Evolutionary conservation across 2,329 filamentous ascomycete species (phyloP).

Genomic region (Phialocephala subalpina): DNA sequence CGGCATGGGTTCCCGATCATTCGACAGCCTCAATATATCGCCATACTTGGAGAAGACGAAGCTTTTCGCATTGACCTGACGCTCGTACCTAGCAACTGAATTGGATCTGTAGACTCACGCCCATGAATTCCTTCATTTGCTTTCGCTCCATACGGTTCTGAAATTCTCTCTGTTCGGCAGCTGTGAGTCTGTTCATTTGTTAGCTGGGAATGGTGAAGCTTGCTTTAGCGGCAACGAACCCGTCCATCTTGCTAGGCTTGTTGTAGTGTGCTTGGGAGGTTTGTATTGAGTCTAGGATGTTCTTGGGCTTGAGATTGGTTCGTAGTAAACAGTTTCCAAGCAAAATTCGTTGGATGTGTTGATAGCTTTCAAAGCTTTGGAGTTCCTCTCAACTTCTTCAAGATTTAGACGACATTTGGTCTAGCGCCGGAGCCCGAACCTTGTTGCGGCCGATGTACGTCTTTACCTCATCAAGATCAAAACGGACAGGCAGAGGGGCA

Average conservation of each 20-base stretch:
- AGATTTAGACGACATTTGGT: conserved; percentile 20
- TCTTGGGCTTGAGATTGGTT: conserved; percentile 7
- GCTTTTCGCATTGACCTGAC: conserved; percentile 9
- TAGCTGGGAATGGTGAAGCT: conserved; percentile 16
- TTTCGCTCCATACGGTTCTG: conserved; percentile 95
- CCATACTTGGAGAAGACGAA: conserved; percentile 1
- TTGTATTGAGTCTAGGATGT: neutral
- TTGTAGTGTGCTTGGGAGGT: neutral
- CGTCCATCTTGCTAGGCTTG: conserved; percentile 51
- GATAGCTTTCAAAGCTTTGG: conserved; percentile 6
- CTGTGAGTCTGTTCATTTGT: conserved; percentile 40
- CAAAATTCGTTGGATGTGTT: conserved; percentile 1
- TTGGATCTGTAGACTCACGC: conserved; percentile 64
- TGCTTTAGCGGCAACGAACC: conserved; percentile 34
- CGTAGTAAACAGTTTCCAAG: neutral
- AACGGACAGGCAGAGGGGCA: neutral
- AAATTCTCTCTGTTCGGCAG: conserved; percentile 87
- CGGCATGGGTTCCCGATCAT: neutral
- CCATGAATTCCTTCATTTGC: conserved; percentile 99
- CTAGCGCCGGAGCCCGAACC: conserved; percentile 13
- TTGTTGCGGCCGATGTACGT: conserved; percentile 20
- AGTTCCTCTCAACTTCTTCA: conserved; percentile 11
- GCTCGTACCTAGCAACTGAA: conserved; percentile 10
- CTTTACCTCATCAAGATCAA: neutral
- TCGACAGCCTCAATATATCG: conserved; percentile 7